Evolutionary conservation across 1,284 basidiomycete species (phyloP), one percentile per base, ranked within the genome.

Genomic region (Leccinum pachyderme): DNA sequence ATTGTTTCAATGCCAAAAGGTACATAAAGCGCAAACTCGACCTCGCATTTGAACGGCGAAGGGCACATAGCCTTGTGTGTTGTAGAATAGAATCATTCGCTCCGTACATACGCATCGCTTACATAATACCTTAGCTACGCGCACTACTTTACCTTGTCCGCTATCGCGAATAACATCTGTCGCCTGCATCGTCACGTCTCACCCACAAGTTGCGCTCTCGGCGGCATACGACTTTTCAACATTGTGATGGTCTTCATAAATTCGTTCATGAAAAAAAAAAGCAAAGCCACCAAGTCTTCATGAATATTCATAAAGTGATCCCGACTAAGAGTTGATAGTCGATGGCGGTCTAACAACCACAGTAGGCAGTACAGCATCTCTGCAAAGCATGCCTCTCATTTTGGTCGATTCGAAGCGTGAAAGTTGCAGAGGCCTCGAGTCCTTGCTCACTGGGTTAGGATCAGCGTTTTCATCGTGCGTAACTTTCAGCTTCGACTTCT

Each of bases 321-420:
- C 63, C 39, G 48, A 54, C 43, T 27, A 54, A 24, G 55, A 46
- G 44, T 61, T 35, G 1, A 8, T 56, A 28, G 55, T 63, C 6
- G 75, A 79, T 4, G 78, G 79, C 13, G 78, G 77, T 35, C 78
- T 68, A 31, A 80, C 71, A 45, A 78, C 68, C 48, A 81, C 76
- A 46, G 73, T 69, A 15, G 79, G 79, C 39, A 81, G 66, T 44
- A 68, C 66, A 64, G 79, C 77, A 50, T 67, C 59, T 63, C 72
- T 69, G 57, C 76, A 68, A 57, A 80, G 72, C 35, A 67, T 55
- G 18, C 72, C 83, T 18, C 18, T 18, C 18, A 18, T 18, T 54
- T 81, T 84, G 64, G 75, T 79, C 32, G 84, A 86, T 59, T 86
- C 83, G 37, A 79, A 83, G 59, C 84, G 75, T 49, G 53, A 18